A percentile compares a stretch with the other conserved stretches of the same genome.
Evolutionary conservation across 208 protist genomes (phyloP).

Genomic region (Wallacemonas rigidus): DNA sequence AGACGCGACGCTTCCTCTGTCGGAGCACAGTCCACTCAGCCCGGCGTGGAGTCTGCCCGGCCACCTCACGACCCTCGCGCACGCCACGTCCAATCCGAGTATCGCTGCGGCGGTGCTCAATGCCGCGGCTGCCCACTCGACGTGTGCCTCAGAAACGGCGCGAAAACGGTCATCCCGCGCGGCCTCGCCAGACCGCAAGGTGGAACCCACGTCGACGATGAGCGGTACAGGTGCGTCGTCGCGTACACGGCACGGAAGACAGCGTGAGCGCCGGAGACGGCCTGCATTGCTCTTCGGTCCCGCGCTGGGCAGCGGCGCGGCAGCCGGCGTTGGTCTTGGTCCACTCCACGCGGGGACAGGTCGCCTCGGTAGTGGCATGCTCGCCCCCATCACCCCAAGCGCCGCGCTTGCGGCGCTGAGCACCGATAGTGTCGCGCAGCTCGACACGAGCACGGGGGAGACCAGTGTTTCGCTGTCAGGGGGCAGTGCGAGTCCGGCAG

Average conservation of each 20-base stretch:
- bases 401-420: conserved; percentile 7
- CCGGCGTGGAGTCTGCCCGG: conserved; percentile 1
- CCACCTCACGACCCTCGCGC: not conserved
- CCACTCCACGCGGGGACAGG: not conserved
- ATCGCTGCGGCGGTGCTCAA: conserved; percentile 9
- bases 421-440: not conserved
- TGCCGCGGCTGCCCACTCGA: not conserved
- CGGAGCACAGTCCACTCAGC: conserved; percentile 7
- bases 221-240: not conserved
- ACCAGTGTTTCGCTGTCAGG: not conserved
- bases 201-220: not conserved
- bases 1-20: not conserved
- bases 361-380: not conserved
- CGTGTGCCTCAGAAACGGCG: too few relatives aligned
- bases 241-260: not conserved
- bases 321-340: not conserved
- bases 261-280: not conserved
- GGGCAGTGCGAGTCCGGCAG: not conserved
- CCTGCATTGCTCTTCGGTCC: conserved; percentile 8
- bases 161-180: not conserved
- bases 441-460: not conserved
- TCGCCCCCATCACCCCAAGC: conserved; percentile 10
- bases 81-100: not conserved
- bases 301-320: not conserved
- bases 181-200: not conserved